Evolutionary conservation across 441 rosid genomes (phyloP).

Genomic region (Biscutella auriculata): DNA sequence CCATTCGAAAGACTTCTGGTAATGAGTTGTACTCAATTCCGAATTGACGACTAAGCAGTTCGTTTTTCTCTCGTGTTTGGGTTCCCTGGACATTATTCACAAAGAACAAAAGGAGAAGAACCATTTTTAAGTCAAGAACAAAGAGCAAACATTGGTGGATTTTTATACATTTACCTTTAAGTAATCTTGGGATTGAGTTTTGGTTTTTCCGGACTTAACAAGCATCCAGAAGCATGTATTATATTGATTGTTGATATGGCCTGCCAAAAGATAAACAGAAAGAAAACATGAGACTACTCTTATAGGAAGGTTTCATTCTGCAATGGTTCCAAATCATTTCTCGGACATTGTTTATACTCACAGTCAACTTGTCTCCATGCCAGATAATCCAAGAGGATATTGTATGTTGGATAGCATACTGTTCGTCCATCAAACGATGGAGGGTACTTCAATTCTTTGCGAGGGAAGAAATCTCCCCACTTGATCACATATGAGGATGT

Average conservation of each 20-base stretch:
- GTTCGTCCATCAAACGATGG: conserved; percentile 91
- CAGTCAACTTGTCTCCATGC: conserved; percentile 99
- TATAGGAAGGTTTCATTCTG: background rate
- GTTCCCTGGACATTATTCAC: conserved; percentile 45
- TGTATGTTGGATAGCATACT: conserved; percentile 73
- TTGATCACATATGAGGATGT: conserved; percentile 56
- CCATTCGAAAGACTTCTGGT: conserved; percentile 60
- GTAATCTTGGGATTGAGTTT: conserved; percentile 54
- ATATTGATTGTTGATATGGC: conserved; percentile 90
- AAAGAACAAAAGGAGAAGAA: background rate
- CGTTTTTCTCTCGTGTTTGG: conserved; percentile 66
- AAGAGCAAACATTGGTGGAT: too few species aligned
- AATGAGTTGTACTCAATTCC: conserved; percentile 50
- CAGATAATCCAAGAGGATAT: conserved; percentile 71
- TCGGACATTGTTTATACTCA: conserved; percentile 32
- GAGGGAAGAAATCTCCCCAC: conserved; percentile 68
- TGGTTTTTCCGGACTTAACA: conserved; percentile 71
- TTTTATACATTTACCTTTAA: conserved; percentile 38
- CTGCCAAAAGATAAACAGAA: conserved; percentile 28
- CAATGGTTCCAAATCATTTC: background rate
- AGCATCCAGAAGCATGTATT: conserved; percentile 90
- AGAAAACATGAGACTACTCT: background rate
- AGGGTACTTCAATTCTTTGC: conserved; percentile 51
- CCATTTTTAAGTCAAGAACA: background rate
- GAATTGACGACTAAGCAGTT: conserved; percentile 49